phyloP scores from a whole-genome alignment of 495 filamentous ascomycete species.

The Halenospora varia region DNA sequence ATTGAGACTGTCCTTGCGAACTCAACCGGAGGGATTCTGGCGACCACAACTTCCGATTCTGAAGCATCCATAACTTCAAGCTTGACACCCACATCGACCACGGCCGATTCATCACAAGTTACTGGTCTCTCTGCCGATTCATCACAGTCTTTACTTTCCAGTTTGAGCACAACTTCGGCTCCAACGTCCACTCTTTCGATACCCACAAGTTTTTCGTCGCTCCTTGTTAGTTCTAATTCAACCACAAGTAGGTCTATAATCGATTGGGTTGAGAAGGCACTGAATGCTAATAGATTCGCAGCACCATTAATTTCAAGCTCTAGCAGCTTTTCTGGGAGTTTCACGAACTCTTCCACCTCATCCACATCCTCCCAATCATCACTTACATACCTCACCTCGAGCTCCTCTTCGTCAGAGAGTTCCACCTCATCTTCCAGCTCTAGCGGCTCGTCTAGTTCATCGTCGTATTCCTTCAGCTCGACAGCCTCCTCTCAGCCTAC shows the following conservation, averaged over 20 bases:
- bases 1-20: constrained; percentile 15
- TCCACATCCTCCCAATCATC: constrained; percentile 8
- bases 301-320: constrained; percentile 14
- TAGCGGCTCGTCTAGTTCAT: constrained; percentile 4
- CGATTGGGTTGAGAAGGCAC: background rate
- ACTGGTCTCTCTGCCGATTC: constrained; percentile 13
- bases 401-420: constrained; percentile 1
- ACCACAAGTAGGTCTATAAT: constrained; percentile 31
- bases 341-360: constrained; percentile 31
- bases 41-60: background rate
- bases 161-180: constrained; percentile 37
- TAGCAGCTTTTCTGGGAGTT: constrained; percentile 33
- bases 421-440: constrained; percentile 10
- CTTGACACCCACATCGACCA: background rate
- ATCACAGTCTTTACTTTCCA: constrained; percentile 17
- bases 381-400: constrained; percentile 9
- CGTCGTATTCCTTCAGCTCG: background rate
- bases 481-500: constrained; percentile 9
- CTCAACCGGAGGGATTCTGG: background rate
- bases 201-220: constrained; percentile 38
- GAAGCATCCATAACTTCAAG: background rate
- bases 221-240: constrained; percentile 37
- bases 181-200: constrained; percentile 49
- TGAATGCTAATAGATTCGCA: background rate
- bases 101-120: background rate